Evolutionary conservation across 352 stramenopile genomes (phyloP).

Genomic region (Albugo laibachii): DNA sequence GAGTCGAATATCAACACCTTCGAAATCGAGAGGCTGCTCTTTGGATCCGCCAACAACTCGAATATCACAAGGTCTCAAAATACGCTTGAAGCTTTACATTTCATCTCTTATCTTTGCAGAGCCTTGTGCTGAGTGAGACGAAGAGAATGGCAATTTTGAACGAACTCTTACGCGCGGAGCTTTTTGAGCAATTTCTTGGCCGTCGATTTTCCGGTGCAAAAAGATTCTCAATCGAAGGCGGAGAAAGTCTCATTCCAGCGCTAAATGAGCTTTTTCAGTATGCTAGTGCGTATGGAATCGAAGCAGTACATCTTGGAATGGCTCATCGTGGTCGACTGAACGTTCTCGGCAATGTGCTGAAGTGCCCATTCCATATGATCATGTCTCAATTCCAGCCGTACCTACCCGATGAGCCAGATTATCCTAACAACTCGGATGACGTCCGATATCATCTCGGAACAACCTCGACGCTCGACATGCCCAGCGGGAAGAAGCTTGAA

Average conservation of each 20-base stretch:
- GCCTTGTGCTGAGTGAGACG: slow-evolving; percentile 11
- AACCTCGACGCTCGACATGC: slow-evolving; percentile 45
- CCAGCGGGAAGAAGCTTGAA: slow-evolving; percentile 35
- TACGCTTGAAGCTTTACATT: neutral
- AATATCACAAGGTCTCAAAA: slow-evolving; percentile 23
- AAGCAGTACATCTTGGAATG: slow-evolving; percentile 98
- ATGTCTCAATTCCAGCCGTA: slow-evolving; percentile 77
- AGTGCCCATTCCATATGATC: slow-evolving; percentile 92
- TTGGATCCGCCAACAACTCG: slow-evolving; percentile 54
- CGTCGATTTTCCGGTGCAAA: slow-evolving; percentile 90
- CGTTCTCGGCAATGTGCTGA: slow-evolving; percentile 95
- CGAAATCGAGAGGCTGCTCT: slow-evolving; percentile 76
- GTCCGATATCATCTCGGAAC: slow-evolving; percentile 78
- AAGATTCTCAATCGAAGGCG: slow-evolving; percentile 96
- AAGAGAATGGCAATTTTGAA: slow-evolving; percentile 91
- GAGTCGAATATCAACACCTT: slow-evolving; percentile 98
- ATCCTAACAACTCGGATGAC: slow-evolving; percentile 78
- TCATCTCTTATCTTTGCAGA: neutral
- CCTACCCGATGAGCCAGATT: slow-evolving; percentile 62
- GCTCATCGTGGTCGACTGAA: slow-evolving; percentile 95
- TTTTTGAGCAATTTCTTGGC: slow-evolving; percentile 96
- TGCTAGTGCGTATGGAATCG: slow-evolving; percentile 87
- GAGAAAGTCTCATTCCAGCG: slow-evolving; percentile 90
- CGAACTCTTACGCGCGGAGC: slow-evolving; percentile 87
- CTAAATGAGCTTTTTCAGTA: slow-evolving; percentile 91